A percentile compares a stretch with the other conserved stretches of the same genome.
These are phyloP conservation scores for Monilinia fructicola DNA, from an alignment of 2,329 filamentous ascomycete genomes.

Conservation along the genomic window DNA sequence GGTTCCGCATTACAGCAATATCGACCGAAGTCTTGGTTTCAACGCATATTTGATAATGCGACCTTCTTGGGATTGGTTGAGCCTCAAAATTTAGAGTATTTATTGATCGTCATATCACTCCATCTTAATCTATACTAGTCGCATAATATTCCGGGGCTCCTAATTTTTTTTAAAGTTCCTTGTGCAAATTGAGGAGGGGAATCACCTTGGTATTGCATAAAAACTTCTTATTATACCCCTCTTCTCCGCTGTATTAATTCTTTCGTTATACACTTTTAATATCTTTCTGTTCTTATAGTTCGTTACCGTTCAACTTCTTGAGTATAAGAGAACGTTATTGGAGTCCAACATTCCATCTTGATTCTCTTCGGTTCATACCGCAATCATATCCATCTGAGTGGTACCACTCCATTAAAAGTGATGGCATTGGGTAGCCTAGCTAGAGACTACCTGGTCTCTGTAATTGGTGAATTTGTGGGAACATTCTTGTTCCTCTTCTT, in stretches of 20 bases:
- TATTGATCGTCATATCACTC: neutral
- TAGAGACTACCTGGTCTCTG: conserved; percentile 46
- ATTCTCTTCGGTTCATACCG: neutral
- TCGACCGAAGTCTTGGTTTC: neutral
- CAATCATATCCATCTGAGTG: neutral
- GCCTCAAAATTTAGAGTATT: neutral
- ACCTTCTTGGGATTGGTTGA: neutral
- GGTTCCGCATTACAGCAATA: neutral
- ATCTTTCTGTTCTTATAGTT: conserved; percentile 4
- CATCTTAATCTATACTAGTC: neutral
- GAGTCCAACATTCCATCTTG: neutral
- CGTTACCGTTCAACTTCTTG: neutral
- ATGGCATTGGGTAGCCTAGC: conserved; percentile 4
- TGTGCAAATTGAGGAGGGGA: neutral
- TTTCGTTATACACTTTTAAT: neutral
- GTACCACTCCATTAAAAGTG: neutral
- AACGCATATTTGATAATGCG: neutral
- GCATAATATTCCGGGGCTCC: neutral
- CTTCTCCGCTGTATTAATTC: neutral
- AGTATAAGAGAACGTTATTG: neutral
- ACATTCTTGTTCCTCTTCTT: conserved; percentile 44
- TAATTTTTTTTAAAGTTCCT: neutral
- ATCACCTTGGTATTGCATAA: neutral
- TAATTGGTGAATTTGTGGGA: conserved; percentile 50
- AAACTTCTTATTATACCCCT: neutral